phyloP scores from a whole-genome alignment of 495 filamentous ascomycete species.

The Eremomyces bilateralis region DNA sequence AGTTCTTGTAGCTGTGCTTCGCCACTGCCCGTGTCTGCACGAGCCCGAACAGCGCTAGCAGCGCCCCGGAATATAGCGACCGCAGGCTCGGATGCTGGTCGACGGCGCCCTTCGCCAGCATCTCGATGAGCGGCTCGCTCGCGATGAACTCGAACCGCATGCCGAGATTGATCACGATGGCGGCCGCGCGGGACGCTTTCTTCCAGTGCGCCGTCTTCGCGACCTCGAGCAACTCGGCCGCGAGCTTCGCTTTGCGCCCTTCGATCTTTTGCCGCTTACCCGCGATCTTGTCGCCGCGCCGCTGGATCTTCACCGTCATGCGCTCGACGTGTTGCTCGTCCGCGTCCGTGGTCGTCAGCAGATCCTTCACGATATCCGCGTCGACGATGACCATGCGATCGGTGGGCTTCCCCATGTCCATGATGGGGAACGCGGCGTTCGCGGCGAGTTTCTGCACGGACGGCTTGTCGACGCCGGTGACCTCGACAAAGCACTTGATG shows the following conservation, averaged over 20 bases:
- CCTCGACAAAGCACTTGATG: conserved; percentile 71
- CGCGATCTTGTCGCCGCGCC: conserved; percentile 46
- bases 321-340: conserved; percentile 29
- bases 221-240: conserved; percentile 57
- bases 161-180: conserved; percentile 72
- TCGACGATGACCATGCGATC: conserved; percentile 79
- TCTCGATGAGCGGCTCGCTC: conserved; percentile 54
- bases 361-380: conserved; percentile 42
- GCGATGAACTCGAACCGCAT: conserved; percentile 77
- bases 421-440: conserved; percentile 58
- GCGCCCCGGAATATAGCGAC: conserved; percentile 53
- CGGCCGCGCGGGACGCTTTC: conserved; percentile 68
- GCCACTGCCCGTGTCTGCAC: conserved; percentile 76
- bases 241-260: conserved; percentile 56
- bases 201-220: conserved; percentile 81
- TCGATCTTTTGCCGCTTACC: conserved; percentile 57
- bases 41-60: conserved; percentile 59
- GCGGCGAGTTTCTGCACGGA: conserved; percentile 82
- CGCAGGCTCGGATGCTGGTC: conserved; percentile 78
- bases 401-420: conserved; percentile 73
- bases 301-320: conserved; percentile 36
- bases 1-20: conserved; percentile 65
- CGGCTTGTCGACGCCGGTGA: conserved; percentile 73
- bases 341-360: conserved; percentile 23
- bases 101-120: conserved; percentile 67